These are phyloP conservation scores for Cystobasidiopsis lactophilus DNA, from an alignment of 768 basidiomycete genomes.

Conservation along the genomic window DNA sequence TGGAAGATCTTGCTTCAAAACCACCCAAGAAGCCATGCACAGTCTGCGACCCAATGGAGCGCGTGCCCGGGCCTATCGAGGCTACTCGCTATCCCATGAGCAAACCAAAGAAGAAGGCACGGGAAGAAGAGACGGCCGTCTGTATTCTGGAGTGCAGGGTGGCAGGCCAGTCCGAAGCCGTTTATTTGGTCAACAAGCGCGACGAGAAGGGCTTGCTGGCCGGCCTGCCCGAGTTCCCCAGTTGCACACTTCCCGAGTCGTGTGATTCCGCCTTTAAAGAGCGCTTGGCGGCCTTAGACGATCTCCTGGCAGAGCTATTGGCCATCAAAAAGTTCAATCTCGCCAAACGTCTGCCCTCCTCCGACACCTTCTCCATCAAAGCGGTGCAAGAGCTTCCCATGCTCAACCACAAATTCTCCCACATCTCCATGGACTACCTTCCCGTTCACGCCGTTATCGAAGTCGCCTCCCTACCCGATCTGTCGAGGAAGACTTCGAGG, in stretches of 20 bases:
- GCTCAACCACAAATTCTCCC: slow-evolving; percentile 10
- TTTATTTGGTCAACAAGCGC: slow-evolving; percentile 55
- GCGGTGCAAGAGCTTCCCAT: neutral
- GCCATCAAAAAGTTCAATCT: neutral
- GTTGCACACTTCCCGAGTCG: slow-evolving; percentile 31
- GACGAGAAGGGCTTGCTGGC: slow-evolving; percentile 74
- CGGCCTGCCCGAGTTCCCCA: slow-evolving; percentile 72
- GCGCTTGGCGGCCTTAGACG: neutral
- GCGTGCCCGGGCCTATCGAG: slow-evolving; percentile 7
- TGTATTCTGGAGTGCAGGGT: slow-evolving; percentile 61
- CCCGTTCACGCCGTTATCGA: neutral
- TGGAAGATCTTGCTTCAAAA: slow-evolving; percentile 21
- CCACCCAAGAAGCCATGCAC: slow-evolving; percentile 57
- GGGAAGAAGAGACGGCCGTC: slow-evolving; percentile 66
- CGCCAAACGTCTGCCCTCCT: neutral
- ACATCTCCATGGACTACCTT: slow-evolving; percentile 8
- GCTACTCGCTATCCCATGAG: slow-evolving; percentile 79
- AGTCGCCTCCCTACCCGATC: neutral
- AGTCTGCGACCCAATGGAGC: slow-evolving; percentile 39
- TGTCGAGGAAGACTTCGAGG: neutral
- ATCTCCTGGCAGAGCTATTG: neutral
- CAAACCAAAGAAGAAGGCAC: slow-evolving; percentile 51
- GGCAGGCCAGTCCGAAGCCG: slow-evolving; percentile 25
- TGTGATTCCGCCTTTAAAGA: neutral
- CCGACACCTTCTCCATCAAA: neutral